A percentile compares a stretch with the other conserved stretches of the same genome.
phyloP scores from a whole-genome alignment of 225 moss, liverwort and hornwort species.

The Lunularia cruciata region DNA sequence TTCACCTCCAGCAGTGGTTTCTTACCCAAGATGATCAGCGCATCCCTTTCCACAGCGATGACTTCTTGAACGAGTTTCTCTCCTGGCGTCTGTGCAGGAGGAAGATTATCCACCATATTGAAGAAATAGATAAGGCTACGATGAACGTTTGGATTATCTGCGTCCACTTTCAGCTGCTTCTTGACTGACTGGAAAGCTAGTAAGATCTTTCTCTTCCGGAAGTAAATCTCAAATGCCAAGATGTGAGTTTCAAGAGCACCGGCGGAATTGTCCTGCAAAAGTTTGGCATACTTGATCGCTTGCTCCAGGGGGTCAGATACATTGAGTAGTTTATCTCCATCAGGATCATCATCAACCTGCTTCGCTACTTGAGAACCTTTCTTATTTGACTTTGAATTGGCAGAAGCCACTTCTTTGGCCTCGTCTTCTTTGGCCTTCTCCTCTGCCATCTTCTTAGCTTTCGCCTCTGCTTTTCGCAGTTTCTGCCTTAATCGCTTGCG shows the following conservation, averaged over 20 bases:
- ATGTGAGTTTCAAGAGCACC: slow-evolving; percentile 82
- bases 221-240: slow-evolving; percentile 92
- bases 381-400: slow-evolving; percentile 64
- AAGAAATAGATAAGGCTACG: slow-evolving; percentile 81
- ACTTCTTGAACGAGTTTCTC: slow-evolving; percentile 79
- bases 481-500: slow-evolving; percentile 90
- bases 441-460: slow-evolving; percentile 93
- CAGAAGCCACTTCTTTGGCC: slow-evolving; percentile 49
- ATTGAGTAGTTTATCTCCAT: slow-evolving; percentile 77
- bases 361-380: slow-evolving; percentile 74
- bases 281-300: slow-evolving; percentile 81
- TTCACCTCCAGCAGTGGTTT: slow-evolving; percentile 70
- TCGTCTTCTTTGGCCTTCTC: slow-evolving; percentile 92
- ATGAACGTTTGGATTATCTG: slow-evolving; percentile 78
- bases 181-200: slow-evolving; percentile 95
- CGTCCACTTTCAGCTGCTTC: slow-evolving; percentile 68
- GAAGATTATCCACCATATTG: slow-evolving; percentile 82
- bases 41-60: slow-evolving; percentile 67
- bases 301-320: slow-evolving; percentile 85
- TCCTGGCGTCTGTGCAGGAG: slow-evolving; percentile 53
- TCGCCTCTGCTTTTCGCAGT: slow-evolving; percentile 88
- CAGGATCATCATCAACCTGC: slow-evolving; percentile 89
- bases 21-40: slow-evolving; percentile 55
- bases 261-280: slow-evolving; percentile 87
- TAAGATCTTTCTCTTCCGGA: slow-evolving; percentile 81